Percentiles rank a stretch among this genome's conserved stretches.
phyloP scores from a whole-genome alignment of 257 asterid genomes.

The Echium plantagineum region DNA sequence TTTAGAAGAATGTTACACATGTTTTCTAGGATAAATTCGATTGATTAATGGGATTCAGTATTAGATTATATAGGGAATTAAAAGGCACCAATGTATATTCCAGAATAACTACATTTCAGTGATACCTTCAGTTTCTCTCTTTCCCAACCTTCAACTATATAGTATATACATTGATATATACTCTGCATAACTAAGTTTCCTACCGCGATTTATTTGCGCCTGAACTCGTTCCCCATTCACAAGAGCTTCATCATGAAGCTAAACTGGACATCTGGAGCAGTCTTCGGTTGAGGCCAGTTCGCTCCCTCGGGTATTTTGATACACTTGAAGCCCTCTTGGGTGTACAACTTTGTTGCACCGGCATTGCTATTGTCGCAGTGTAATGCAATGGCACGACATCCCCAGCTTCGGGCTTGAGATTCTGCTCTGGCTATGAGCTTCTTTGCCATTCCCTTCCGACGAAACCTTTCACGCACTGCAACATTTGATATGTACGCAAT shows the following conservation, averaged over 20 bases:
- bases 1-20: no score
- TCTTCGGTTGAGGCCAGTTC: slow-evolving; percentile 83
- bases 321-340: slow-evolving; percentile 46
- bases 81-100: no score
- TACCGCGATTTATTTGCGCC: no score
- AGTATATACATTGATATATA: no score
- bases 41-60: no score
- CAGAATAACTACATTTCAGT: no score
- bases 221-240: no score
- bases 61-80: no score
- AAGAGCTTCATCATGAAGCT: slow-evolving; percentile 88
- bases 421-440: slow-evolving; percentile 63
- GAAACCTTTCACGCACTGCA: slow-evolving; percentile 59
- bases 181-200: no score
- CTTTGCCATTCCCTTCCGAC: slow-evolving; percentile 73
- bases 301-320: slow-evolving; percentile 62
- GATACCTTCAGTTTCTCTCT: no score
- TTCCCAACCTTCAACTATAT: no score
- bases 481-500: slow-evolving; percentile 87
- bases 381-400: slow-evolving; percentile 76
- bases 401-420: slow-evolving; percentile 75
- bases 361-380: slow-evolving; percentile 67
- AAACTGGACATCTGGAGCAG: slow-evolving; percentile 46
- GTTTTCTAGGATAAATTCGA: no score
- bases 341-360: slow-evolving; percentile 58